Percentiles rank a stretch among this genome's conserved stretches.
Evolutionary conservation across 2,329 filamentous ascomycete species (phyloP).

Genomic region (Ustilaginoidea virens): DNA sequence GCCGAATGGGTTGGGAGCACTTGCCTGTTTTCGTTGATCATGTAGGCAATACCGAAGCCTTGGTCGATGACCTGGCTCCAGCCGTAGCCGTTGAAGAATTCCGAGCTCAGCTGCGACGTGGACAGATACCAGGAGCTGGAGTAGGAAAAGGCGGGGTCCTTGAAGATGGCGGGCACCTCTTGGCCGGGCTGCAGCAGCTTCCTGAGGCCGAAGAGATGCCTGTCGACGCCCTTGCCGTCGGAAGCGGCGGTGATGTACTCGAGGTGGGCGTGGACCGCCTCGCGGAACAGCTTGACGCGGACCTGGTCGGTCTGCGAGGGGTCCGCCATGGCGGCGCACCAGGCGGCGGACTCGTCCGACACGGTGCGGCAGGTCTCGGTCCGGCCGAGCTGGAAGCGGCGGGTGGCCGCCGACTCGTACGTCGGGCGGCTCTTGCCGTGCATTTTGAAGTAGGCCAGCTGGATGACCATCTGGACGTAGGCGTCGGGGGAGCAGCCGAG

Average conservation of each 20-base stretch:
- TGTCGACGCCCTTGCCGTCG: conserved; percentile 86
- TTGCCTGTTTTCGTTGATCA: conserved; percentile 97
- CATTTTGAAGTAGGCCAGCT: conserved; percentile 97
- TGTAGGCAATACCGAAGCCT: conserved; percentile 95
- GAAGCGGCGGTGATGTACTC: conserved; percentile 84
- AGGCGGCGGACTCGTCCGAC: conserved; percentile 79
- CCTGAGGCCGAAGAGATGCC: conserved; percentile 95
- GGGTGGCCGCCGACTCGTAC: conserved; percentile 89
- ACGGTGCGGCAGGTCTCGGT: conserved; percentile 93
- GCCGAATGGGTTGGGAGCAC: not conserved
- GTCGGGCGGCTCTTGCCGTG: conserved; percentile 95
- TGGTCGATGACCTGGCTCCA: conserved; percentile 97
- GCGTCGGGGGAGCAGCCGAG: conserved; percentile 97
- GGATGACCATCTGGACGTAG: conserved; percentile 97
- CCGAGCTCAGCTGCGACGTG: conserved; percentile 77
- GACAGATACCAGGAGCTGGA: conserved; percentile 80
- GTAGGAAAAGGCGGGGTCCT: conserved; percentile 76
- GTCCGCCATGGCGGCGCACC: conserved; percentile 78
- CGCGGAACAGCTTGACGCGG: conserved; percentile 61
- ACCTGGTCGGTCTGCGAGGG: conserved; percentile 44
- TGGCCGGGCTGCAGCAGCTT: conserved; percentile 71
- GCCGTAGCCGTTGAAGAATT: conserved; percentile 98
- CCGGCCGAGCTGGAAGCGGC: conserved; percentile 89
- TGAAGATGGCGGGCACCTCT: conserved; percentile 67
- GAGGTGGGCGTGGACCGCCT: conserved; percentile 66